phyloP scores from a whole-genome alignment of 2,329 filamentous ascomycete genomes.

The Alternaria arbusti region DNA sequence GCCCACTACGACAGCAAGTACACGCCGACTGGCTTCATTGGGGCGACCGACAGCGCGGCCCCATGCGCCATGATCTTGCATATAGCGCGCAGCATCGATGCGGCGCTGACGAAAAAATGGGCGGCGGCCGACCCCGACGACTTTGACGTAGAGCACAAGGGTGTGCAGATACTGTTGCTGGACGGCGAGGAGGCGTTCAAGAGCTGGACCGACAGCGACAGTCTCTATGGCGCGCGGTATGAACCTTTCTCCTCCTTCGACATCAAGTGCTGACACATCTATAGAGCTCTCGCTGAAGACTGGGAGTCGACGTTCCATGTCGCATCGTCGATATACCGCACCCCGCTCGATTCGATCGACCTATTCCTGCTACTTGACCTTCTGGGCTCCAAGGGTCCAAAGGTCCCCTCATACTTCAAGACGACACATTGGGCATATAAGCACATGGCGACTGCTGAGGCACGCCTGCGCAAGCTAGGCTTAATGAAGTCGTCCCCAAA shows the following conservation, averaged over 20 bases:
- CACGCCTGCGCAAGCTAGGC: conserved; percentile 71
- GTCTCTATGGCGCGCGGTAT: conserved; percentile 85
- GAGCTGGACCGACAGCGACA: conserved; percentile 80
- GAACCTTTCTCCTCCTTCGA: conserved; percentile 10
- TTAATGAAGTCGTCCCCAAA: conserved; percentile 69
- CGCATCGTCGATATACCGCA: conserved; percentile 75
- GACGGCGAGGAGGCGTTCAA: conserved; percentile 95
- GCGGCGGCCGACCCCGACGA: conserved; percentile 59
- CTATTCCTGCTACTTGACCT: conserved; percentile 91
- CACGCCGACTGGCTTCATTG: conserved; percentile 84
- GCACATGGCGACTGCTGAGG: conserved; percentile 75
- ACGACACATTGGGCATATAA: conserved; percentile 95
- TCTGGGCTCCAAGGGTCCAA: conserved; percentile 72
- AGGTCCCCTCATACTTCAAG: conserved; percentile 84
- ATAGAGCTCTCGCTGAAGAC: conserved; percentile 73
- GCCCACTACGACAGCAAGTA: conserved; percentile 94
- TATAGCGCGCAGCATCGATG: conserved; percentile 79
- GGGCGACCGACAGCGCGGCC: conserved; percentile 90
- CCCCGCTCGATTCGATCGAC: conserved; percentile 78
- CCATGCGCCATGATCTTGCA: conserved; percentile 95
- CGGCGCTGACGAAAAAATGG: conserved; percentile 86
- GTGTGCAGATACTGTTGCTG: conserved; percentile 86
- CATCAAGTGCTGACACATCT: background rate
- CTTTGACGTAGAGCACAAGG: conserved; percentile 70
- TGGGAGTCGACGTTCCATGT: conserved; percentile 79